Evolutionary conservation across 495 filamentous ascomycete genomes (phyloP), one percentile per base, ranked within the genome.

Genomic region (Thozetella sp.): DNA sequence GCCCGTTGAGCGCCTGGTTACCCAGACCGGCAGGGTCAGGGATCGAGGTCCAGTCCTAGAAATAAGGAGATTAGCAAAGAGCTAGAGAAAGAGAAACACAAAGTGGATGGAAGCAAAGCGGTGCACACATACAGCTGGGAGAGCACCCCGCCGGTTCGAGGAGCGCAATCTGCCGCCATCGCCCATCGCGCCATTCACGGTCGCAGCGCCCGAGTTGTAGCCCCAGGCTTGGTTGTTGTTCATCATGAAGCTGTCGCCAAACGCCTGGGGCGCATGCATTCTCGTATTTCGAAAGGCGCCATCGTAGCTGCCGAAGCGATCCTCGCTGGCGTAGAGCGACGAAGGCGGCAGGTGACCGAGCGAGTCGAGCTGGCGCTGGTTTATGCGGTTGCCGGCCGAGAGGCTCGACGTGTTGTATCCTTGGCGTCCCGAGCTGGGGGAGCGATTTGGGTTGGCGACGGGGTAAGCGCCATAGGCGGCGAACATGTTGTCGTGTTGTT

Each of bases 361-460:
- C 51, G 69, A 63, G 11, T 79, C 76, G 56, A 80, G 68, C 30
- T 72, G 76, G 19, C 75, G 74, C 62, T 80, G 92, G 82, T 66
- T 87, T 76, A 64, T 88, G 87, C 63, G 89, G 73, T 71, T 90
- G 83, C 65, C 85, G 83, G 65, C 88, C 25, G 76, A 86, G 45
- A 92, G 79, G 30, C 86, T 85, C 63, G 88, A 82, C 53, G 80
- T 84, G 57, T 74, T 75, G 67, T 80, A 83, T 43, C 75, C 77
- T 30, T 77, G 77, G 51, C 76, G 69, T 34, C 74, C 68, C 11
- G 75, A 73, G 50, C 72, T 66, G 17, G 81, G 80, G 24, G 76
- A 79, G 60, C 73, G 70, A 59, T 73, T 76, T 19, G 73, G 56
- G 45, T 64, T 56, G 61, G 55, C 63, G 68, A 69, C 65, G 27